Evolutionary conservation across 352 stramenopile species (phyloP).

Genomic region (Globisporangium nagaii): DNA sequence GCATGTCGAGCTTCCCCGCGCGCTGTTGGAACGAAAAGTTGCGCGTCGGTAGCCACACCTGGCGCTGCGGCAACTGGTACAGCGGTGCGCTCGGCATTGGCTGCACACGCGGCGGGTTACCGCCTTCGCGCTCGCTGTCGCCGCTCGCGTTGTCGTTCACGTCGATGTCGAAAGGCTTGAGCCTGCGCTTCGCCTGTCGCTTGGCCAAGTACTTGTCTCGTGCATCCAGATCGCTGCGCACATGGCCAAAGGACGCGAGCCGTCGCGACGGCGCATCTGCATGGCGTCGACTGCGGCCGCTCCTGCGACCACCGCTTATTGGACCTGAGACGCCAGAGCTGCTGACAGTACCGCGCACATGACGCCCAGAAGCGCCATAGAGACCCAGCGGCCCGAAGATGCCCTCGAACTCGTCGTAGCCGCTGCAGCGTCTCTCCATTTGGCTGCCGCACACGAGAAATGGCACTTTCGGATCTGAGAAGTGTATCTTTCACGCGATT

Average conservation of each 20-base stretch:
- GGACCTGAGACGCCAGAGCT: not conserved
- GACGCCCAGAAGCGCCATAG: constrained; percentile 6
- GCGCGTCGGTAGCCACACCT: constrained; percentile 68
- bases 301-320: not conserved
- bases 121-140: not conserved
- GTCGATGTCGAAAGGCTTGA: constrained; percentile 11
- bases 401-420: constrained; percentile 66
- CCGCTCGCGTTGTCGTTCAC: constrained; percentile 1
- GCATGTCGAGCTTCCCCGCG: constrained; percentile 68
- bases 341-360: not conserved
- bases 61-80: constrained; percentile 8
- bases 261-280: not conserved
- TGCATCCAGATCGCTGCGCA: constrained; percentile 8
- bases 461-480: not conserved
- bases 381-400: constrained; percentile 44
- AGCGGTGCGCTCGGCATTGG: not conserved
- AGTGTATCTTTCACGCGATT: constrained; percentile 3
- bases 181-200: constrained; percentile 16
- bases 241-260: not conserved
- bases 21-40: constrained; percentile 73
- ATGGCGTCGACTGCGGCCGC: not conserved
- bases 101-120: not conserved
- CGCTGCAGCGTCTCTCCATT: constrained; percentile 17
- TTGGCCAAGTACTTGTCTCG: constrained; percentile 17
- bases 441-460: not conserved